phyloP scores from a whole-genome alignment of 495 filamentous ascomycete species.

The Aspergillus nanangensis region DNA sequence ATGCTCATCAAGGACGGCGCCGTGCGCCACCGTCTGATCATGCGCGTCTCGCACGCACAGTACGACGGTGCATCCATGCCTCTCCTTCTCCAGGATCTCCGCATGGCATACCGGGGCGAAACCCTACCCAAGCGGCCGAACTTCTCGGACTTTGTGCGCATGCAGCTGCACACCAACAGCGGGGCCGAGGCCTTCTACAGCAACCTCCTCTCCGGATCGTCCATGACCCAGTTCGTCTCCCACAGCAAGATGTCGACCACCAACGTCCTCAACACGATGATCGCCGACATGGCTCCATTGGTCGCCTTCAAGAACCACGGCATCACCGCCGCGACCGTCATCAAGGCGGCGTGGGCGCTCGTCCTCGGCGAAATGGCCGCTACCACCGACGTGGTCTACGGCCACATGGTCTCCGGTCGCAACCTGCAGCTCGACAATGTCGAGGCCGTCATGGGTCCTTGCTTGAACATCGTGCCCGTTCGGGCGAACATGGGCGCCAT shows the following conservation, averaged over 20 bases:
- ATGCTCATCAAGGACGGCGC: slow-evolving; percentile 39
- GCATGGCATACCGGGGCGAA: slow-evolving; percentile 11
- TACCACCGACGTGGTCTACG: slow-evolving; percentile 41
- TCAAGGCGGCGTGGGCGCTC: slow-evolving; percentile 44
- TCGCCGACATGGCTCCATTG: slow-evolving; percentile 14
- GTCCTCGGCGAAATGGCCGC: slow-evolving; percentile 36
- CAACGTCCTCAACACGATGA: slow-evolving; percentile 19
- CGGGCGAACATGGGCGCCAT: slow-evolving; percentile 31
- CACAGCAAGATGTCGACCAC: slow-evolving; percentile 14
- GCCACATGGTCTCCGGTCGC: slow-evolving; percentile 32
- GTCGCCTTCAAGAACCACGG: slow-evolving; percentile 16
- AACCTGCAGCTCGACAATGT: slow-evolving; percentile 25
- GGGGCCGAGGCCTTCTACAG: slow-evolving; percentile 26
- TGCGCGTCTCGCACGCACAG: slow-evolving; percentile 20
- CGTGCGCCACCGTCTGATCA: slow-evolving; percentile 40
- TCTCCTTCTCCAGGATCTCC: slow-evolving; percentile 19
- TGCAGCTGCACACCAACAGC: slow-evolving; percentile 13
- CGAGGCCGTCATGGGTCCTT: slow-evolving; percentile 36
- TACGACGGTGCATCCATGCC: slow-evolving; percentile 29
- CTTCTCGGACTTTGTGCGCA: slow-evolving; percentile 48
- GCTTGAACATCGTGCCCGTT: slow-evolving; percentile 45
- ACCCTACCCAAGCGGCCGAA: slow-evolving; percentile 25
- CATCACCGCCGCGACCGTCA: slow-evolving; percentile 20
- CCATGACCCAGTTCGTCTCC: slow-evolving; percentile 24
- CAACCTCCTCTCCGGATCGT: slow-evolving; percentile 23